Base-by-base conservation (phyloP, 1,139 yeast species). In the Blastobotrys persicus region DNA sequence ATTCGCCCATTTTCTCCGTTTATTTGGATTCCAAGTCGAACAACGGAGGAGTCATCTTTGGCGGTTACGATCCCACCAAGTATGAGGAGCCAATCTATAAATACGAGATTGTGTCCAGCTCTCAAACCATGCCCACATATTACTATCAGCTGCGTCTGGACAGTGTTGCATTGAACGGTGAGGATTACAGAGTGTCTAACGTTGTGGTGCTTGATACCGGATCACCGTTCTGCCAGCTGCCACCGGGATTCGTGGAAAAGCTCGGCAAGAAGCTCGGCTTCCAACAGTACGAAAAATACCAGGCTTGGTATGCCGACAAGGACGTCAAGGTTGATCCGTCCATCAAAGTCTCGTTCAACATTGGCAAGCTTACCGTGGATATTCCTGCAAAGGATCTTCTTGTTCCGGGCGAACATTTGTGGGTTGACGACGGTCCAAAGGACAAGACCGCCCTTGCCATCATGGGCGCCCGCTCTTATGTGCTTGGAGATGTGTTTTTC, bases 401-500 rank as follows among this genome's bases (percentile, higher is more conserved):
- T 33, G 58, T 65, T 20, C 69, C 69, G 1, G 69, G 68, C n/a
- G 62, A 63, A 45, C 60, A 58, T 48, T 49, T 66, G 39, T 66
- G 69, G 69, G 59, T 55, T 23, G 52, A 58, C 34, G 65, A 65
- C 39, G 69, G 68, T 13, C 69, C 69, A 4, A 34, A 51, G 35
- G 56, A 58, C 42, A 66, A 60, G 31, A 49, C 55, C 13, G 68
- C 69, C 1, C 58, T 66, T 33, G 60, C 60, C 2, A 45, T 65
- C 18, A 52, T 63, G 48, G 67, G 67, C 26, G 59, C 67, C 9
- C 55, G 59, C 19, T 46, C 55, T 42, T 61, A 60, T 45, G 72
- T 79, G 16, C 65, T 87, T 13, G 96, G 96, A 41, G 95, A 86
- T 63, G 79, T 81, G 37, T 80, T 88, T 66, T 71, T 88, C 64